Base-by-base conservation (phyloP, 78 protist genomes). In the Dictyostelium discoideum region DNA sequence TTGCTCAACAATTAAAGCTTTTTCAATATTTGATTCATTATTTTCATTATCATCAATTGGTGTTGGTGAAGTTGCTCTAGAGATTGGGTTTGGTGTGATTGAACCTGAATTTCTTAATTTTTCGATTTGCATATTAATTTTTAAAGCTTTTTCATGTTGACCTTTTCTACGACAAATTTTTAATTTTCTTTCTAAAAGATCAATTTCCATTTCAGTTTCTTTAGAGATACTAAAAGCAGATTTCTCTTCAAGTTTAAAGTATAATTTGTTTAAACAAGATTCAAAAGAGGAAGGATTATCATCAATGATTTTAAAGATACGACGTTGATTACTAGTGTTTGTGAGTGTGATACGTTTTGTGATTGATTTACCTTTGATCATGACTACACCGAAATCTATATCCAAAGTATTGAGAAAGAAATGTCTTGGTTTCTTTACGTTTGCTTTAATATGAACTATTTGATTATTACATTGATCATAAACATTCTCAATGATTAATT, bases 401-500 rank as follows among this genome's bases (percentile, higher is more conserved):
- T 80, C 80, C 67, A 93, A 69, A 0, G 94, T 83, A n/a, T 37
- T 85, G 13, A 95, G 29, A 74, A 57, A 86, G 81, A 97, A 96
- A 22, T 93, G 92, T 57, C 81, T 32, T n/a, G 96, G 84, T 39
- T 29, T 32, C 79, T 42, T 39, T 22, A 97, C 97, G n/a, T 63
- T 29, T 14, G 98, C 98, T 57, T 97, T 97, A 77, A 97, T 86
- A 16, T 72, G 81, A 16, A 96, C 84, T 18, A 29, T 94, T 26
- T 92, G 97, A 48, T 84, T 83, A 74, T 92, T 93, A 5, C 6
- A 84, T 40, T 29, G 85, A 37, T 96, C 97, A 39, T 96, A 93
- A 6, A 97, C 85, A 82, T 97, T 97, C 29, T 80, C 96, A 48
- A 97, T 87, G 18, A 86, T 46, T 46, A 97, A 84, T 6, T 94